A percentile compares a stretch with the other conserved stretches of the same genome.
phyloP scores from a whole-genome alignment of 225 moss, liverwort and hornwort species.

The Thuidium tamariscinum region DNA sequence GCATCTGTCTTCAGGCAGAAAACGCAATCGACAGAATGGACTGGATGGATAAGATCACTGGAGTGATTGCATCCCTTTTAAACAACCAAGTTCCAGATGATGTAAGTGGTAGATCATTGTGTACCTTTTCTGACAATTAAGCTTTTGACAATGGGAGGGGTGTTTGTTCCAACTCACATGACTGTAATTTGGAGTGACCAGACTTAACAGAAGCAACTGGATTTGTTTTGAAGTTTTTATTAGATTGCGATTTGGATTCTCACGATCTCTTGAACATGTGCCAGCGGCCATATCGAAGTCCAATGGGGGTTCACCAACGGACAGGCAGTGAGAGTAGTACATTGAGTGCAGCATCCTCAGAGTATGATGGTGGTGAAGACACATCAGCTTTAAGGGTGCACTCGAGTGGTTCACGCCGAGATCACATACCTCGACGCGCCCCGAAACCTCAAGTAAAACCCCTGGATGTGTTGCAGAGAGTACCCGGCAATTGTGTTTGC shows the following conservation, averaged over 20 bases:
- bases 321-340: constrained; percentile 65
- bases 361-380: constrained; percentile 43
- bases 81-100: constrained; percentile 82
- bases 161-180: neutral
- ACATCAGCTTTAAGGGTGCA: constrained; percentile 21
- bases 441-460: constrained; percentile 53
- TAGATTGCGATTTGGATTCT: neutral
- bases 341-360: constrained; percentile 53
- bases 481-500: constrained; percentile 71
- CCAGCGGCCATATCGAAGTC: constrained; percentile 44
- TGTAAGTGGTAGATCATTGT: constrained; percentile 4
- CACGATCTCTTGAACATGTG: neutral
- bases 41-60: constrained; percentile 97
- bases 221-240: neutral
- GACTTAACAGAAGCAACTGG: neutral
- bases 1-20: constrained; percentile 48
- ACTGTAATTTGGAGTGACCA: neutral
- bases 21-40: constrained; percentile 96
- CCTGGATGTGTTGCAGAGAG: constrained; percentile 65
- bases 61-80: constrained; percentile 85
- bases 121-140: neutral
- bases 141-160: neutral
- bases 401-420: constrained; percentile 28
- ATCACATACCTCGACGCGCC: constrained; percentile 36
- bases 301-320: constrained; percentile 28